These are phyloP conservation scores for Petrea volubilis DNA, from an alignment of 257 asterid species.

Conservation along the genomic window DNA sequence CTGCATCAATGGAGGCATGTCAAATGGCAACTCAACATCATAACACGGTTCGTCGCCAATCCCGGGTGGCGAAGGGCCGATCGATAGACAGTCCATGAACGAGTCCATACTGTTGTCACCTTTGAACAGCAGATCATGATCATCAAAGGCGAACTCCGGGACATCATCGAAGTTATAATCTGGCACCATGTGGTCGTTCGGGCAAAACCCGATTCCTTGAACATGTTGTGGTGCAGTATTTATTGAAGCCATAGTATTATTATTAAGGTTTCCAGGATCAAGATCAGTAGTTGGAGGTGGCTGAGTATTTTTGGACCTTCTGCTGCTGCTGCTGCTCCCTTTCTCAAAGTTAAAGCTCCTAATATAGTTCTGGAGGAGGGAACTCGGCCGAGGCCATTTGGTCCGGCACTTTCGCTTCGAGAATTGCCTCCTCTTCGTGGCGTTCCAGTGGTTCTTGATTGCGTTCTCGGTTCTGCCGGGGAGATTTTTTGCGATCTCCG, in stretches of 20 bases:
- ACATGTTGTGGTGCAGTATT: neutral
- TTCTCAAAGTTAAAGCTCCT: conserved; percentile 59
- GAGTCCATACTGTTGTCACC: conserved; percentile 33
- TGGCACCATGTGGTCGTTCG: conserved; percentile 20
- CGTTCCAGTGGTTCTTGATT: conserved; percentile 95
- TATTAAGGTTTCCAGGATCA: neutral
- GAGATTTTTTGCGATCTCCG: conserved; percentile 85
- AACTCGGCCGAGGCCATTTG: conserved; percentile 78
- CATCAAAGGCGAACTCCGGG: conserved; percentile 29
- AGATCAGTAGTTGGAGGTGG: conserved; percentile 9
- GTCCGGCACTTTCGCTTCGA: conserved; percentile 77
- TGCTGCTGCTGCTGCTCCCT: conserved; percentile 22
- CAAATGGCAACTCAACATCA: conserved; percentile 36
- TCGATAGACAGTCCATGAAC: conserved; percentile 30
- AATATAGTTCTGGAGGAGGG: conserved; percentile 80
- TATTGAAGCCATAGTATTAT: neutral
- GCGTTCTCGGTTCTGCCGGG: conserved; percentile 87
- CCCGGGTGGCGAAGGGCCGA: conserved; percentile 3
- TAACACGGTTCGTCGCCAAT: conserved; percentile 22
- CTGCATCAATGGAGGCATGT: conserved; percentile 34
- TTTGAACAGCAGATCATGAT: conserved; percentile 24
- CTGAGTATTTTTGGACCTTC: conserved; percentile 1
- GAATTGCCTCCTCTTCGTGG: conserved; percentile 79
- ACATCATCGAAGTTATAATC: conserved; percentile 29
- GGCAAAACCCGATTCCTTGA: conserved; percentile 15